Evolutionary conservation across 192 early-diverging fungal genomes (phyloP).

Genomic region (Phycomyces blakesleeanus): DNA sequence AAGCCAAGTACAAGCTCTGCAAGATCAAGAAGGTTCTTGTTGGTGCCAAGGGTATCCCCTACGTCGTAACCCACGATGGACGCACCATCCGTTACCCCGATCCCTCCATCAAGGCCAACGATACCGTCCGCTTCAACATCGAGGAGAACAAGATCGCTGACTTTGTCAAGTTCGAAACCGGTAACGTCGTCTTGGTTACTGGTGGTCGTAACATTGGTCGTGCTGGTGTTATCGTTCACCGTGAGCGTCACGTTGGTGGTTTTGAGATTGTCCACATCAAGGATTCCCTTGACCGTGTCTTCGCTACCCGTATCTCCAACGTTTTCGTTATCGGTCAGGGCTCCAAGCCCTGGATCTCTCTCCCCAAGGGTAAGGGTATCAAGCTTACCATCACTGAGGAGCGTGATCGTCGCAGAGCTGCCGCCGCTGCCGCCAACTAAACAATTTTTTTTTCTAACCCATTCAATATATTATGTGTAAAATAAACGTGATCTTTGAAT

Average conservation of each 20-base stretch:
- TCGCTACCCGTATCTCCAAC: constrained; percentile 97
- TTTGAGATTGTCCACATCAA: constrained; percentile 99
- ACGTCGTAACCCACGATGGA: constrained; percentile 97
- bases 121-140: constrained; percentile 96
- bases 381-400: constrained; percentile 99
- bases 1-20: constrained; percentile 99
- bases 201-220: constrained; percentile 99
- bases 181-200: constrained; percentile 97
- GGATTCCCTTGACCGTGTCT: constrained; percentile 91
- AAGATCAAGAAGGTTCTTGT: constrained; percentile 96
- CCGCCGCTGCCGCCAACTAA: constrained; percentile 7
- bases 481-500: background rate
- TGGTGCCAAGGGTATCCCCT: constrained; percentile 95
- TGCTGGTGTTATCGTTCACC: constrained; percentile 94
- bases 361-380: constrained; percentile 99
- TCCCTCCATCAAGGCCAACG: constrained; percentile 99
- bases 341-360: constrained; percentile 92
- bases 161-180: constrained; percentile 95
- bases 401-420: constrained; percentile 77
- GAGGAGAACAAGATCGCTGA: constrained; percentile 91
- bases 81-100: constrained; percentile 99
- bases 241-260: constrained; percentile 95
- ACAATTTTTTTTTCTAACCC: background rate
- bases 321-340: constrained; percentile 85
- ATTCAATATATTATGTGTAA: background rate